These are phyloP conservation scores for Beauveria varroae DNA, from an alignment of 2,329 filamentous ascomycete species.

Conservation along the genomic window DNA sequence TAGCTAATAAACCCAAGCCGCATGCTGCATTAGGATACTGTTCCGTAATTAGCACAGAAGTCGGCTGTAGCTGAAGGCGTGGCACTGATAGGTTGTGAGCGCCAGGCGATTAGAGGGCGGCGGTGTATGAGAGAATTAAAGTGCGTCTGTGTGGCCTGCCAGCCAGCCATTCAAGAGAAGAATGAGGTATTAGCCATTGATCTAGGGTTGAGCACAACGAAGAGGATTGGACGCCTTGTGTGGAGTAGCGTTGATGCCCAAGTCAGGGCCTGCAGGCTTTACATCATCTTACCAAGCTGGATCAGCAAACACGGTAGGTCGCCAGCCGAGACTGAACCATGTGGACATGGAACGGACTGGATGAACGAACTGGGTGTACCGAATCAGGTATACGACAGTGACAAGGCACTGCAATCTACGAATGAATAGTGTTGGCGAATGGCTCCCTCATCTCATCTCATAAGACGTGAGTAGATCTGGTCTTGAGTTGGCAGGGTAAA, in stretches of 20 bases:
- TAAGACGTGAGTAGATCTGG: no score
- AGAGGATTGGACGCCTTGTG: slow-evolving; percentile 4
- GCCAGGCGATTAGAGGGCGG: background rate
- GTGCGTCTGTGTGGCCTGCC: background rate
- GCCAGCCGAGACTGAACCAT: background rate
- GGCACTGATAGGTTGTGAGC: background rate
- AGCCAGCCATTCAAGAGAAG: background rate
- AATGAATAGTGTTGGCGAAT: background rate
- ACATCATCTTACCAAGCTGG: background rate
- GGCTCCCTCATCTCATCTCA: background rate
- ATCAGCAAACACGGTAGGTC: background rate
- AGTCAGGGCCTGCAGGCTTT: slow-evolving; percentile 7
- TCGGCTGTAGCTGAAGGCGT: background rate
- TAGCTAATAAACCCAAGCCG: background rate
- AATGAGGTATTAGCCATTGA: background rate
- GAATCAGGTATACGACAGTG: background rate
- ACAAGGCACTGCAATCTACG: background rate
- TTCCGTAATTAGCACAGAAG: slow-evolving; percentile 9
- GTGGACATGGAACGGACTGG: background rate
- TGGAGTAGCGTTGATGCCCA: slow-evolving; percentile 7
- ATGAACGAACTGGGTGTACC: slow-evolving; percentile 6
- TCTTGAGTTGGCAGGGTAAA: background rate
- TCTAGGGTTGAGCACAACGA: background rate
- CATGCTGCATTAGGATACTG: slow-evolving; percentile 9
- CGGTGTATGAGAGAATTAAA: background rate